Percentiles rank a stretch among this genome's conserved stretches.
phyloP scores from a whole-genome alignment of 768 basidiomycete species.

The Leccinum arenicola region DNA sequence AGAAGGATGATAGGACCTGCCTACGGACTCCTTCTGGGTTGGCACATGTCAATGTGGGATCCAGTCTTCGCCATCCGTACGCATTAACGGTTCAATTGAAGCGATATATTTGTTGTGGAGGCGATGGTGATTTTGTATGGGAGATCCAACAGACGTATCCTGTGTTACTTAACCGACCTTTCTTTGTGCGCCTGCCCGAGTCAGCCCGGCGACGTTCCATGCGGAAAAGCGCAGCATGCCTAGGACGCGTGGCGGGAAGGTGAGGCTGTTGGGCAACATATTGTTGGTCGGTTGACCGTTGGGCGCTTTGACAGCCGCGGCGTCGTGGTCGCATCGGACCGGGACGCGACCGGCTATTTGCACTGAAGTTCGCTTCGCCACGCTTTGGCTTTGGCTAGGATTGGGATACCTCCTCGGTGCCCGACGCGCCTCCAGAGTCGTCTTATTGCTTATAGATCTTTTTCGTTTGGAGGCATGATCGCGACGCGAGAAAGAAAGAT shows the following conservation, averaged over 20 bases:
- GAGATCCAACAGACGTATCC: too few species aligned
- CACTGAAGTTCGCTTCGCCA: slow-evolving; percentile 12
- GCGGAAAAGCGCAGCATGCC: slow-evolving; percentile 56
- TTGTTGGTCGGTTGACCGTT: slow-evolving; percentile 74
- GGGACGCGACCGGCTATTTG: slow-evolving; percentile 20
- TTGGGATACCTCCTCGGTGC: slow-evolving; percentile 25
- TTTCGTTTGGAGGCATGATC: slow-evolving; percentile 30
- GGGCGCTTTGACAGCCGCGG: slow-evolving; percentile 16
- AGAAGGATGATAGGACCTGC: too few species aligned
- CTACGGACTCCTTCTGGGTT: too few species aligned
- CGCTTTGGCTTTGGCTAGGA: slow-evolving; percentile 21
- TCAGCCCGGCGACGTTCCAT: slow-evolving; percentile 82
- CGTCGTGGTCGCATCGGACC: background rate
- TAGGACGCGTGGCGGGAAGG: slow-evolving; percentile 47
- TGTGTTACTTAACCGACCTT: slow-evolving; percentile 49
- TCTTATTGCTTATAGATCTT: slow-evolving; percentile 32
- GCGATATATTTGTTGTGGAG: too few species aligned
- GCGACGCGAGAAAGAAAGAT: background rate
- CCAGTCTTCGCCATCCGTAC: too few species aligned
- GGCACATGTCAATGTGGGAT: too few species aligned
- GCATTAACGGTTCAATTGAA: too few species aligned
- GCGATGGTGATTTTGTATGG: too few species aligned
- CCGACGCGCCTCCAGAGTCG: slow-evolving; percentile 31
- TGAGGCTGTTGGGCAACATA: slow-evolving; percentile 59
- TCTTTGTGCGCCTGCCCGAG: slow-evolving; percentile 56